Base-by-base conservation (phyloP, 345 rosid genomes). In the Citrus hindsii region DNA sequence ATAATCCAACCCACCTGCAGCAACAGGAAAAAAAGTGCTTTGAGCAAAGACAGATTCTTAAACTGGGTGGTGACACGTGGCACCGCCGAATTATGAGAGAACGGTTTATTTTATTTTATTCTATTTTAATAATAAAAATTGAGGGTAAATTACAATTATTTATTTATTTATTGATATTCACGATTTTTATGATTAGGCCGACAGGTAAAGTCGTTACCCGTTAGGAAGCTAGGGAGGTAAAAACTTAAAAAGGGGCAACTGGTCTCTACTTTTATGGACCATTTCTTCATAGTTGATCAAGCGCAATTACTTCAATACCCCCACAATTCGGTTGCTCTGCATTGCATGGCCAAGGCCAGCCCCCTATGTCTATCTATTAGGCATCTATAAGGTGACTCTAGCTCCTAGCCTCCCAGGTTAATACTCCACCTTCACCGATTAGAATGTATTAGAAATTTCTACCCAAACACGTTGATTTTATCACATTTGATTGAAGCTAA, bases 121-220 rank as follows among this genome's bases (percentile, higher is more conserved):
- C 7, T 38, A 38, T 38, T 38, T 30, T 46, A 12, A 46, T 46
- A 13, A 46, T 46, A 46, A 46, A 46, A 46, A 46, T 46, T 13
- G 13, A 12, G 16, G 13, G 16, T 46, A 46, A 46, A 46, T 12
- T 12, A 46, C 5, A 46, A 46, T 12, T 77, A 77, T 75, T 76
- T 70, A 53, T 35, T 67, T 48, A 74, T 79, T 78, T 42, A 35
- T 33, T 33, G 5, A 56, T 56, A 71, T 77, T 69, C 32, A 63
- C 71, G 71, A 72, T 64, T 71, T 65, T 67, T 82, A 81, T 86
- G 82, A 86, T 82, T 85, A 32, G 86, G 85, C 85, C 79, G 91
- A 90, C 94, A 61, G 94, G 94, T 91, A 88, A 91, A 88, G 88
- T 85, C 88, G 94, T 87, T 90, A 85, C 69, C 72, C 67, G 89